These are phyloP conservation scores for Dimocarpus longan DNA, from an alignment of 345 rosid genomes.

Conservation along the genomic window DNA sequence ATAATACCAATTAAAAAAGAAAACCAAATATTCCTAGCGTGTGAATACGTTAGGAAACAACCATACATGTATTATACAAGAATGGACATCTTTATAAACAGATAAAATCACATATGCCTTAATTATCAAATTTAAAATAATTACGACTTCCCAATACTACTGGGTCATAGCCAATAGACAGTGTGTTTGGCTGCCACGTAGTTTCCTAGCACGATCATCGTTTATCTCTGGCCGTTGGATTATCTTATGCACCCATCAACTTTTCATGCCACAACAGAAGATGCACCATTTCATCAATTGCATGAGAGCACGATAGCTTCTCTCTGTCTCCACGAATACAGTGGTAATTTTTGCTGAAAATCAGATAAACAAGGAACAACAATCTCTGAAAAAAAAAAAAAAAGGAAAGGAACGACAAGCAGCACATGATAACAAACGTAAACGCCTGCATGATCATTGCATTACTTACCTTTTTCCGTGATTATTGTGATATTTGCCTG, in stretches of 20 bases:
- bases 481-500: not conserved
- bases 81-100: too few species aligned
- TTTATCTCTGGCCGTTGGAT: too few species aligned
- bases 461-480: not conserved
- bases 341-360: not conserved
- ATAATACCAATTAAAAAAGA: not conserved
- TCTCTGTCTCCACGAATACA: not conserved
- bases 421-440: conserved; percentile 11
- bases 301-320: not conserved
- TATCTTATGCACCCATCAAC: not conserved
- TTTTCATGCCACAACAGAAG: not conserved
- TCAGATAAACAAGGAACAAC: not conserved
- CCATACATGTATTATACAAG: not conserved
- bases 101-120: too few species aligned
- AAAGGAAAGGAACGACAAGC: not conserved
- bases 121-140: too few species aligned
- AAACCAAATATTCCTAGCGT: not conserved
- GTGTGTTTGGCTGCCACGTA: not conserved
- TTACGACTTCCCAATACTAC: not conserved
- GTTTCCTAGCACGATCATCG: not conserved
- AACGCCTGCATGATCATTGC: not conserved
- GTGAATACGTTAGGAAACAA: not conserved
- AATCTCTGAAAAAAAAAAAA: not conserved
- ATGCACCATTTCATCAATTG: not conserved
- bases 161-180: not conserved